Percentiles rank a stretch among this genome's conserved stretches.
Evolutionary conservation across 1,284 basidiomycete genomes (phyloP).

Genomic region (Malassezia obtusa): DNA sequence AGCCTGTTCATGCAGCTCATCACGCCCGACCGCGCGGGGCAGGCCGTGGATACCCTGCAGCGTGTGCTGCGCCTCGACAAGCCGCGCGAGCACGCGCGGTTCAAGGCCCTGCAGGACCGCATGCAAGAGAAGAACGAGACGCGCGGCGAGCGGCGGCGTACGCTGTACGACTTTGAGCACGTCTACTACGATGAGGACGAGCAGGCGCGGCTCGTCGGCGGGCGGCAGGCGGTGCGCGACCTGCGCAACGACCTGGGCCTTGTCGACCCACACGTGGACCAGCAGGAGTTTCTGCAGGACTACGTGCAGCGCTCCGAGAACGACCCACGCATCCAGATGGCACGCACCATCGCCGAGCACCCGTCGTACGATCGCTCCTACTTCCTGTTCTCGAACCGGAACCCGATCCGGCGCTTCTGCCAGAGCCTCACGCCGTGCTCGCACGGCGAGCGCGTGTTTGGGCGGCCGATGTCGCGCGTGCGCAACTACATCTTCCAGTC

Average conservation of each 20-base stretch:
- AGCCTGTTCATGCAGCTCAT: slow-evolving; percentile 17
- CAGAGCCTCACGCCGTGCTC: slow-evolving; percentile 76
- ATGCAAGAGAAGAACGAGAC: neutral
- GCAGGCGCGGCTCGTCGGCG: slow-evolving; percentile 51
- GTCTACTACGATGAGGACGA: slow-evolving; percentile 19
- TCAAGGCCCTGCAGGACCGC: slow-evolving; percentile 50
- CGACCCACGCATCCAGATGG: slow-evolving; percentile 69
- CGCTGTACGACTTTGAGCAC: slow-evolving; percentile 18
- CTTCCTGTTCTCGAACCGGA: slow-evolving; percentile 79
- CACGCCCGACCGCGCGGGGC: slow-evolving; percentile 12
- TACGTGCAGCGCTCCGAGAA: slow-evolving; percentile 50
- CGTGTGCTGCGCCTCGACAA: slow-evolving; percentile 52
- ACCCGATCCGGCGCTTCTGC: slow-evolving; percentile 63
- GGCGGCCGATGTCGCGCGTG: slow-evolving; percentile 43
- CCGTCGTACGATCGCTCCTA: slow-evolving; percentile 84
- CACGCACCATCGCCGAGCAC: slow-evolving; percentile 78
- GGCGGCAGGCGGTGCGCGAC: slow-evolving; percentile 58
- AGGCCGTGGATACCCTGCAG: slow-evolving; percentile 21
- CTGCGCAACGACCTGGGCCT: slow-evolving; percentile 43
- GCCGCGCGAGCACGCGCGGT: slow-evolving; percentile 57
- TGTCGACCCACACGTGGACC: slow-evolving; percentile 11
- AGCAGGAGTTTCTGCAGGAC: slow-evolving; percentile 22
- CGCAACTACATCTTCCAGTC: slow-evolving; percentile 67
- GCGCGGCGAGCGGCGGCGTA: neutral
- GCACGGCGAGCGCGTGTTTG: slow-evolving; percentile 64